Evolutionary conservation across 2,329 filamentous ascomycete species (phyloP), one percentile per base, ranked within the genome.

Genomic region (Scedosporium apiospermum): DNA sequence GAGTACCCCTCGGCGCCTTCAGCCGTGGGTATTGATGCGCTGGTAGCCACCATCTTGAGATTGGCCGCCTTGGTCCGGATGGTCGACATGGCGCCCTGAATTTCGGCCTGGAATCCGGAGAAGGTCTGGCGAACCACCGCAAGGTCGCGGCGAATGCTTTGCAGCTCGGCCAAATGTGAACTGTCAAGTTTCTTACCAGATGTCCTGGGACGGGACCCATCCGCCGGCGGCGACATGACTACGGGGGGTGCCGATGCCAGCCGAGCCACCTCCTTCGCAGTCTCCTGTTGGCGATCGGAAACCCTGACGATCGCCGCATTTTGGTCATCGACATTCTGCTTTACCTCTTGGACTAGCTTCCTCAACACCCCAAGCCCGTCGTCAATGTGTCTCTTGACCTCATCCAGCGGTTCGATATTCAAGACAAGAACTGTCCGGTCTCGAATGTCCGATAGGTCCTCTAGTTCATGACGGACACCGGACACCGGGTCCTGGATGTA

Each of bases 401-500:
- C 95, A 71, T 99, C 95, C 4, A 99, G 82, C 16, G 88, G 85
- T 71, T 99, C 95, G 1, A 98, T 83, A 68, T 99, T 99, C 51
- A 99, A 79, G 0, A 95, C 96, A n/a, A 99, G 80, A 0, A 99
- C 95, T 1, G 92, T 92, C 34, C 93, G 86, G 72, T 99, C 95
- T 75, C 96, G 97, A 69, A 99, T 90, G 71, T 99, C 95, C 18
- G 81, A 85, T 34, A 99, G 79, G 71, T 99, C 95, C 73, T 99
- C 95, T 26, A 99, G 78, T 76, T 99, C 95, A 73, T 99, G 93
- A 16, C 95, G 88, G n/a, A 99, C 90, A 0, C 95, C 95, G 7
- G 95, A 98, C 2, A 97, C 84, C 0, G 93, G 89, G 72, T 99
- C 95, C 73, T 99, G 95, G 16, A 99, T 95, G 73, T 99, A 97